Evolutionary conservation across 192 early-diverging fungal species (phyloP).

Genomic region (Coemansia sp.): DNA sequence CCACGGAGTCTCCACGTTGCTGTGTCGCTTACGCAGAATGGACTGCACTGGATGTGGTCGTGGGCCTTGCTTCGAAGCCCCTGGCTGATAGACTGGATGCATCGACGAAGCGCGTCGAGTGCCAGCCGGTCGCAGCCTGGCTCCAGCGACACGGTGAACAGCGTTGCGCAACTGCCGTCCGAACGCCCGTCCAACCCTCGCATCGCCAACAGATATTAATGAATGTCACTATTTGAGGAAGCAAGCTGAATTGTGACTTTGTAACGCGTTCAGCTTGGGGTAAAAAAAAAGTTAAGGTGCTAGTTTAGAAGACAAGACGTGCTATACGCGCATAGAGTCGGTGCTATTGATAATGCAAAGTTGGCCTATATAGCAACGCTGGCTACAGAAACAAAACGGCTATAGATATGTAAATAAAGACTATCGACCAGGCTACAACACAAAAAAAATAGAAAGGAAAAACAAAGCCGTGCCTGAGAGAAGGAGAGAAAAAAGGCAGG

Average conservation of each 20-base stretch:
- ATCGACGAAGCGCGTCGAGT: background rate
- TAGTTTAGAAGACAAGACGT: background rate
- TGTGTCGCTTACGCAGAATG: background rate
- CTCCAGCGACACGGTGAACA: background rate
- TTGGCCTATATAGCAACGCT: background rate
- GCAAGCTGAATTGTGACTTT: background rate
- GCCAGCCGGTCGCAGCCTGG: background rate
- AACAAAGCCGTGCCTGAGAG: background rate
- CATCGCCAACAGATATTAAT: background rate
- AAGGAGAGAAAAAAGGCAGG: background rate
- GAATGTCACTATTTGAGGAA: background rate
- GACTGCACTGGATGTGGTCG: background rate
- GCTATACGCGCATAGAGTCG: background rate
- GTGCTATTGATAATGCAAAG: background rate
- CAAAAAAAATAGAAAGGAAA: background rate
- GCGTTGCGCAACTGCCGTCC: background rate
- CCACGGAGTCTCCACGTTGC: background rate
- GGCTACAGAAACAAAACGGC: background rate
- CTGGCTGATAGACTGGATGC: background rate
- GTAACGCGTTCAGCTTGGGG: background rate
- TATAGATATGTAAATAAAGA: background rate
- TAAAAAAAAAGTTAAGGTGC: no score
- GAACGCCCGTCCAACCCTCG: slow-evolving; percentile 13
- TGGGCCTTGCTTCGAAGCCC: background rate
- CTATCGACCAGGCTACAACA: background rate